Conservation (phyloP, 2,329 filamentous ascomycete species). For the Botrytis hyacinthi region DNA sequence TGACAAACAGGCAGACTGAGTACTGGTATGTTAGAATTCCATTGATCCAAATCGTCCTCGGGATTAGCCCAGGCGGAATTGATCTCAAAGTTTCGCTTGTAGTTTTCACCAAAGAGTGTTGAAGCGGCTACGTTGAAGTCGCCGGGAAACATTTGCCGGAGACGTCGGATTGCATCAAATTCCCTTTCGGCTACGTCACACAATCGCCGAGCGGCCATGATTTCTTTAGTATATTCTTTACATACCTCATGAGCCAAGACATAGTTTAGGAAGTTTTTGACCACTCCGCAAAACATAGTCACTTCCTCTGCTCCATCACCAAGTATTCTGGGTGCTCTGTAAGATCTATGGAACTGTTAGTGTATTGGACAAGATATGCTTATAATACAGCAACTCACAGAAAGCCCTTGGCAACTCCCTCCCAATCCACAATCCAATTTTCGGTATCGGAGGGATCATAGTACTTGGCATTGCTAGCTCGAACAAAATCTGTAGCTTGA, state of each 20-base stretch:
- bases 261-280: constrained; percentile 88
- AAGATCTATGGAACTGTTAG: constrained; percentile 46
- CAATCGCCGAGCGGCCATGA: constrained; percentile 62
- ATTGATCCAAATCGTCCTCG: constrained; percentile 31
- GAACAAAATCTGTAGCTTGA: constrained; percentile 60
- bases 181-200: constrained; percentile 68
- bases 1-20: constrained; percentile 43
- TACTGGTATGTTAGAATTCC: constrained; percentile 22
- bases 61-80: constrained; percentile 25
- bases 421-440: constrained; percentile 79
- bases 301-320: constrained; percentile 55
- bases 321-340: constrained; percentile 55
- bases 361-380: not conserved
- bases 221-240: constrained; percentile 69
- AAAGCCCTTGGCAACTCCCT: constrained; percentile 73
- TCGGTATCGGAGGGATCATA: constrained; percentile 51
- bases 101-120: constrained; percentile 59
- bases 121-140: constrained; percentile 76
- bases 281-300: constrained; percentile 60
- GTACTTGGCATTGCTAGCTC: constrained; percentile 46
- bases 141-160: constrained; percentile 62
- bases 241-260: constrained; percentile 82
- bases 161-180: constrained; percentile 56
- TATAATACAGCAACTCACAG: constrained; percentile 53
- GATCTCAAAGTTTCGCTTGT: constrained; percentile 24